Evolutionary conservation across 768 basidiomycete species (phyloP).

Genomic region (Cytidiella melzeri): DNA sequence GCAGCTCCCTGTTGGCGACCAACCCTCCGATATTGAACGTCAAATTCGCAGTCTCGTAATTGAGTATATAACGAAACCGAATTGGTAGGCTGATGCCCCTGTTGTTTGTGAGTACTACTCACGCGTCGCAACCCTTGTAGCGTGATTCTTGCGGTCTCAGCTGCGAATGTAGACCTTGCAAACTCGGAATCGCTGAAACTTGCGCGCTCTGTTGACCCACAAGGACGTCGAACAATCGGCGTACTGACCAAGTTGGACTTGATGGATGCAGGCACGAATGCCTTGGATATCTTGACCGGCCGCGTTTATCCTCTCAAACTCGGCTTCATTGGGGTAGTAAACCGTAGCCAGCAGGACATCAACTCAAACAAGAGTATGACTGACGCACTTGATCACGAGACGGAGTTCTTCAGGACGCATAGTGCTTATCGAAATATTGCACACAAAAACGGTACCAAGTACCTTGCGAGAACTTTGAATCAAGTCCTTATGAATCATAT

Average conservation of each 20-base stretch:
- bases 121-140: constrained; percentile 31
- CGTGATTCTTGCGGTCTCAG: constrained; percentile 94
- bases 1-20: constrained; percentile 92
- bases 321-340: constrained; percentile 97
- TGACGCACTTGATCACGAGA: constrained; percentile 80
- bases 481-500: constrained; percentile 97
- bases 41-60: constrained; percentile 93
- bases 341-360: constrained; percentile 97
- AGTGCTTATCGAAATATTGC: constrained; percentile 92
- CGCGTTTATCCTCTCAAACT: constrained; percentile 97
- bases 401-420: constrained; percentile 88
- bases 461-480: constrained; percentile 88
- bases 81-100: constrained; percentile 54
- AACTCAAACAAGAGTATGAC: constrained; percentile 78
- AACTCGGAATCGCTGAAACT: constrained; percentile 98
- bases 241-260: constrained; percentile 96
- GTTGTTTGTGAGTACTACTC: not conserved
- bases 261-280: constrained; percentile 99
- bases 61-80: constrained; percentile 95
- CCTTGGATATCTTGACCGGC: constrained; percentile 91
- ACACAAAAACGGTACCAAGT: constrained; percentile 96
- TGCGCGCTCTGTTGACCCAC: constrained; percentile 91
- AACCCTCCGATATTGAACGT: constrained; percentile 95
- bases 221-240: constrained; percentile 93
- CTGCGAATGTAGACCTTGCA: constrained; percentile 97